Evolutionary conservation across 2,329 filamentous ascomycete species (phyloP).

Genomic region (Talaromyces sp.): DNA sequence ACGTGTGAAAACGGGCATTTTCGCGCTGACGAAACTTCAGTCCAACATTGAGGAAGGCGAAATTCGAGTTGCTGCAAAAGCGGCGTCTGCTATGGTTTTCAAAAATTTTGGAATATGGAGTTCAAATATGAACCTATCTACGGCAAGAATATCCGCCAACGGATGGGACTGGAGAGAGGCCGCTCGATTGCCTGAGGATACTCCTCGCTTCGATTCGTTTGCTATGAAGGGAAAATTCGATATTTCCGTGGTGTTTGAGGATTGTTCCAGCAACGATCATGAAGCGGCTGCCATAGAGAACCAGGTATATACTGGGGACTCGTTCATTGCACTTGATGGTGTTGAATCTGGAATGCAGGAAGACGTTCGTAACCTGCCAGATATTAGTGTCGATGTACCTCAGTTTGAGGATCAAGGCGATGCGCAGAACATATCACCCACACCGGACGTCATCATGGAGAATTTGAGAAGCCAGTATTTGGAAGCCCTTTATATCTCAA

Average conservation of each 20-base stretch:
- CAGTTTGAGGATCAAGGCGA: slow-evolving; percentile 12
- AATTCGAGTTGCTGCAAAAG: slow-evolving; percentile 37
- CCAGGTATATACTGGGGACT: slow-evolving; percentile 1
- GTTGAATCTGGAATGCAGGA: neutral
- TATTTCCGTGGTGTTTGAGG: slow-evolving; percentile 32
- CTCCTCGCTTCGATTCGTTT: slow-evolving; percentile 21
- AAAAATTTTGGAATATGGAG: slow-evolving; percentile 4
- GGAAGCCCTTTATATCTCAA: slow-evolving; percentile 44
- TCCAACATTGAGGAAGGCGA: slow-evolving; percentile 37
- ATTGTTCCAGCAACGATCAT: neutral
- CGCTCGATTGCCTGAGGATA: slow-evolving; percentile 33
- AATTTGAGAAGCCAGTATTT: slow-evolving; percentile 40
- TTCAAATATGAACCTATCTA: neutral
- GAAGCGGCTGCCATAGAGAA: neutral
- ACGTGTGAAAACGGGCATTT: slow-evolving; percentile 38
- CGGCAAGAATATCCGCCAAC: neutral
- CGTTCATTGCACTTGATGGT: neutral
- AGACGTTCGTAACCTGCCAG: slow-evolving; percentile 20
- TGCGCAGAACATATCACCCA: slow-evolving; percentile 24
- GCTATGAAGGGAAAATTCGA: slow-evolving; percentile 26
- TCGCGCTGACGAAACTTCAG: slow-evolving; percentile 37
- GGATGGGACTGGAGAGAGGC: slow-evolving; percentile 34
- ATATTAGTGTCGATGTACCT: slow-evolving; percentile 20
- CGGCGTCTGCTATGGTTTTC: slow-evolving; percentile 14
- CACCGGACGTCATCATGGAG: slow-evolving; percentile 36